Conservation (phyloP, 1,284 basidiomycete species). For the Apiotrichum mycotoxinovorans region DNA sequence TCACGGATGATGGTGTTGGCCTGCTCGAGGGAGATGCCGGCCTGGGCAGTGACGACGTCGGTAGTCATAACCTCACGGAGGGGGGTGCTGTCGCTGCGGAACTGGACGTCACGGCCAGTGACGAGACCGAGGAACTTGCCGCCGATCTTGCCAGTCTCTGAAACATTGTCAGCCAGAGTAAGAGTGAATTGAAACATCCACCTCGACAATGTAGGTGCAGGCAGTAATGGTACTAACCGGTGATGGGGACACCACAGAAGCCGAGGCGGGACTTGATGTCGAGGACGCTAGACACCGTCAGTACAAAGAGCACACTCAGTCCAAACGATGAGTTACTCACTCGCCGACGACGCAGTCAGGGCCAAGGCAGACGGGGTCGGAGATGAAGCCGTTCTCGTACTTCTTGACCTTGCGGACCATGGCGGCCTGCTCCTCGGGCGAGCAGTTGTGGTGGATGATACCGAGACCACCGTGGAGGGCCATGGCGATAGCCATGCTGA, state of each 20-base stretch:
- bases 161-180: not conserved
- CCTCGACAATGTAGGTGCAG: no score
- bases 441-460: conserved; percentile 98
- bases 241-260: conserved; percentile 97
- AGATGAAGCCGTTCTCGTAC: conserved; percentile 98
- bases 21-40: conserved; percentile 83
- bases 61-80: conserved; percentile 90
- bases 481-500: conserved; percentile 85
- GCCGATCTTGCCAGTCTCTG: conserved; percentile 80
- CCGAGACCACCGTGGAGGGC: conserved; percentile 94
- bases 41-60: conserved; percentile 71
- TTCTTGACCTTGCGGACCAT: conserved; percentile 98
- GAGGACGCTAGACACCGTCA: conserved; percentile 57
- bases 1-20: conserved; percentile 93
- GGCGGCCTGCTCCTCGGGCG: conserved; percentile 79
- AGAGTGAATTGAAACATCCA: no score
- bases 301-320: not conserved
- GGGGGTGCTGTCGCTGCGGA: conserved; percentile 66
- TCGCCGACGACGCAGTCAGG: conserved; percentile 78
- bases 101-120: conserved; percentile 94
- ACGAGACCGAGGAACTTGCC: conserved; percentile 95
- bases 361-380: conserved; percentile 83
- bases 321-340: conserved; percentile 25
- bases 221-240: conserved; percentile 58
- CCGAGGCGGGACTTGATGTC: conserved; percentile 89